Percentiles rank a stretch among this genome's conserved stretches.
Conservation (phyloP, 1,284 basidiomycete species). For the Apiotrichum gamsii region DNA sequence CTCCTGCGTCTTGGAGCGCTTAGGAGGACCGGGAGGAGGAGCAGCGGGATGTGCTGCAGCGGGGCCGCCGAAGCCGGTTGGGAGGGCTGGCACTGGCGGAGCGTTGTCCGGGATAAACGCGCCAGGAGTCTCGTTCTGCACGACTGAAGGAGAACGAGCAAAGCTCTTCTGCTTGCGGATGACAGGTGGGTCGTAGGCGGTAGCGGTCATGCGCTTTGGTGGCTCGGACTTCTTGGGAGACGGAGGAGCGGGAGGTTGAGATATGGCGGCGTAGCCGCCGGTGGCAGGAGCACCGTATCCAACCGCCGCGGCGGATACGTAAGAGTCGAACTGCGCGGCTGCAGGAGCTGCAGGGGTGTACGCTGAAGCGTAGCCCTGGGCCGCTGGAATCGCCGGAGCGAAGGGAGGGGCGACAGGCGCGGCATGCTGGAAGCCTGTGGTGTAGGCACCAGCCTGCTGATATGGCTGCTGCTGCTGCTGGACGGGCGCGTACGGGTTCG, state of each 20-base stretch:
- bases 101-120: constrained; percentile 13
- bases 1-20: constrained; percentile 11
- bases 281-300: constrained; percentile 7
- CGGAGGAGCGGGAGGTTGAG: background rate
- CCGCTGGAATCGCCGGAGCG: background rate
- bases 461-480: background rate
- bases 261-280: background rate
- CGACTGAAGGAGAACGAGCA: constrained; percentile 15
- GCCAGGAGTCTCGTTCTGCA: background rate
- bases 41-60: constrained; percentile 15
- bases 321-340: constrained; percentile 12
- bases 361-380: background rate
- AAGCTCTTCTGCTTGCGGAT: constrained; percentile 33
- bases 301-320: constrained; percentile 10
- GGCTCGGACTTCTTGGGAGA: constrained; percentile 21
- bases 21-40: constrained; percentile 30
- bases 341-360: background rate
- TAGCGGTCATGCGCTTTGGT: constrained; percentile 35
- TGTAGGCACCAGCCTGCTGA: background rate
- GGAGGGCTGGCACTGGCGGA: constrained; percentile 11
- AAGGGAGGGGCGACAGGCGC: no score
- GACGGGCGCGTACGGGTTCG: constrained; percentile 24
- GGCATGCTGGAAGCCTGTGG: background rate
- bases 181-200: constrained; percentile 45
- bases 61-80: background rate